Evolutionary conservation across 768 basidiomycete genomes (phyloP).

Genomic region (Suillus plorans): DNA sequence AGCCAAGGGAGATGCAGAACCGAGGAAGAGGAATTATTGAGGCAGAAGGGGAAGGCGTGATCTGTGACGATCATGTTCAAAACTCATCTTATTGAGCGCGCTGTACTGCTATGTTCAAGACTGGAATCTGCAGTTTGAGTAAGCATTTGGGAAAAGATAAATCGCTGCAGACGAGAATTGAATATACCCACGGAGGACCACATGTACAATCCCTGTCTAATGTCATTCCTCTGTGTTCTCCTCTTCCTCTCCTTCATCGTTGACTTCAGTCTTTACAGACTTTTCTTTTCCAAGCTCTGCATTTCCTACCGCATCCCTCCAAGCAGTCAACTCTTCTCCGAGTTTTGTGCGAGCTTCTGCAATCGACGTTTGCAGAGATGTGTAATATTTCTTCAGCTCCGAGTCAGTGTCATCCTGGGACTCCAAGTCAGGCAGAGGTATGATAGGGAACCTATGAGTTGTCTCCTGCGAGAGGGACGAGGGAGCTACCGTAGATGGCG

Average conservation of each 20-base stretch:
- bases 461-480: conserved; percentile 22
- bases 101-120: not conserved
- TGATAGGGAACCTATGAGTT: conserved; percentile 26
- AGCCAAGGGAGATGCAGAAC: conserved; percentile 56
- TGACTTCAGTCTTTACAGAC: conserved; percentile 37
- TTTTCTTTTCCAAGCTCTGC: conserved; percentile 62
- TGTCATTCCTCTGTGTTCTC: conserved; percentile 32
- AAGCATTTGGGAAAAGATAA: not conserved
- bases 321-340: conserved; percentile 69
- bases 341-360: conserved; percentile 50
- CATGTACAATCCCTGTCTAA: not conserved
- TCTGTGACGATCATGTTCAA: not conserved
- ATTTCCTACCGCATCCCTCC: conserved; percentile 74
- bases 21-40: conserved; percentile 50
- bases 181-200: not conserved
- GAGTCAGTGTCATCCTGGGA: not conserved
- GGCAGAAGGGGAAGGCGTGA: conserved; percentile 41
- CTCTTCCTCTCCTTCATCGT: conserved; percentile 49
- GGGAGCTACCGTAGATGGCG: conserved; percentile 16
- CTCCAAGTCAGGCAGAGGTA: conserved; percentile 10
- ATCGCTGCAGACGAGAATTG: not conserved
- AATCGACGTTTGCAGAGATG: conserved; percentile 47
- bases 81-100: no score
- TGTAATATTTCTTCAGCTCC: conserved; percentile 43
- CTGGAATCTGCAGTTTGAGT: not conserved